A percentile compares a stretch with the other conserved stretches of the same genome.
Conservation (phyloP, 208 protist species). For the Acanthamoeba lenticulata region DNA sequence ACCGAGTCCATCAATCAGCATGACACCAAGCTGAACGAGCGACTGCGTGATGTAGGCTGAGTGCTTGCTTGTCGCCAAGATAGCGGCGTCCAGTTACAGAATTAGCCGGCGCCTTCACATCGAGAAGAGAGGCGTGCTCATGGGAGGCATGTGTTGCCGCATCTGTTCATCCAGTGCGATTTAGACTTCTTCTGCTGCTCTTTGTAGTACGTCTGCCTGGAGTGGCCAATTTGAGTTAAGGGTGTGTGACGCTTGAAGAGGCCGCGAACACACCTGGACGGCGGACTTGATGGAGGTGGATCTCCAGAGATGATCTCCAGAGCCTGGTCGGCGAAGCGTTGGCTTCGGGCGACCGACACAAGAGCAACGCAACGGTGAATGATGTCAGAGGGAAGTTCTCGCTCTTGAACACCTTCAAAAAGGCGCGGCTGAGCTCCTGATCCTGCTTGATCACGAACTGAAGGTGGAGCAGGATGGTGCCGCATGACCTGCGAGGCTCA, state of each 20-base stretch:
- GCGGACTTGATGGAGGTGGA: slow-evolving; percentile 66
- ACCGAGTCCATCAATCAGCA: slow-evolving; percentile 42
- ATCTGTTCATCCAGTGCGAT: slow-evolving; percentile 57
- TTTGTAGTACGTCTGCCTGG: slow-evolving; percentile 63
- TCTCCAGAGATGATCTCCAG: too few relatives aligned
- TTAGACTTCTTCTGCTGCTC: slow-evolving; percentile 24
- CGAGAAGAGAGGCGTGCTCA: too few relatives aligned
- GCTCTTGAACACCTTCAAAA: slow-evolving; percentile 64
- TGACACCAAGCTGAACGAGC: slow-evolving; percentile 55
- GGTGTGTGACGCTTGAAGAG: not conserved
- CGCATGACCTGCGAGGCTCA: too few relatives aligned
- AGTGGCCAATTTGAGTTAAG: too few relatives aligned
- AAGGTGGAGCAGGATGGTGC: slow-evolving; percentile 59
- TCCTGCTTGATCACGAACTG: slow-evolving; percentile 68
- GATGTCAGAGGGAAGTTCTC: slow-evolving; percentile 60
- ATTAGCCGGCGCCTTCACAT: too few relatives aligned
- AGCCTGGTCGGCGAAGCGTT: slow-evolving; percentile 57
- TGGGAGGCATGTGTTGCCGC: slow-evolving; percentile 30
- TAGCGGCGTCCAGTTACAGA: slow-evolving; percentile 27
- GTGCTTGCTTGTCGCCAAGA: slow-evolving; percentile 11
- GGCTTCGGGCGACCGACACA: slow-evolving; percentile 46
- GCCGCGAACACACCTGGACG: slow-evolving; percentile 15
- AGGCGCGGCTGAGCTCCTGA: slow-evolving; percentile 51
- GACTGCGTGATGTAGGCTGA: slow-evolving; percentile 28
- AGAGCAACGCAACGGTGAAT: slow-evolving; percentile 60